Conservation (phyloP, 176 grass and related monocot species). For the Poa annua region DNA sequence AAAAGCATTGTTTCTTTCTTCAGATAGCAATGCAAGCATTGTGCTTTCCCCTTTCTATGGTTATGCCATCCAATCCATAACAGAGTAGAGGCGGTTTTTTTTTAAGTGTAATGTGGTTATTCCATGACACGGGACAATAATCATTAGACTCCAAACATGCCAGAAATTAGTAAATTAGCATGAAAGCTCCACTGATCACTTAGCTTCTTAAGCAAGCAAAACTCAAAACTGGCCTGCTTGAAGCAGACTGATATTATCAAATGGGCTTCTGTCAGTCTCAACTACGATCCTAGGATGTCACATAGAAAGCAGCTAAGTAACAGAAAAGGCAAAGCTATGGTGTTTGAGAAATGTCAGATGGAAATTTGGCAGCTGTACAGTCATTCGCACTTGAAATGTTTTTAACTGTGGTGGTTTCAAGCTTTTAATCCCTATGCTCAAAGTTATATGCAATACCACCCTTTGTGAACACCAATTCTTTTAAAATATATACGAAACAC, state of each 20-base stretch:
- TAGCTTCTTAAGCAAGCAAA: background rate
- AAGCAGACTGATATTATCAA: background rate
- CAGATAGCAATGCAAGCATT: background rate
- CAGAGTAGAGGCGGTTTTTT: background rate
- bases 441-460: background rate
- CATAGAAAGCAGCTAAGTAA: background rate
- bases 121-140: no score
- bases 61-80: conserved; percentile 7
- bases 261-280: background rate
- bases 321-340: background rate
- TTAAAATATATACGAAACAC: background rate
- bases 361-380: background rate
- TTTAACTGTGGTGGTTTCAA: background rate
- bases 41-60: background rate
- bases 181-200: no score
- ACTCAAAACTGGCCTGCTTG: background rate
- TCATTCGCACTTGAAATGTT: background rate
- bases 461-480: background rate
- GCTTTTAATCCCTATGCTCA: background rate
- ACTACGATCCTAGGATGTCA: background rate
- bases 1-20: background rate
- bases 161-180: no score
- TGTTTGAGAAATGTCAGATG: background rate
- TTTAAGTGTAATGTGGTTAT: no score
- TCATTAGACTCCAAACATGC: no score